Percentiles rank a stretch among this genome's conserved stretches.
phyloP scores from a whole-genome alignment of 495 filamentous ascomycete species.

The Aspergillus conjunctus region DNA sequence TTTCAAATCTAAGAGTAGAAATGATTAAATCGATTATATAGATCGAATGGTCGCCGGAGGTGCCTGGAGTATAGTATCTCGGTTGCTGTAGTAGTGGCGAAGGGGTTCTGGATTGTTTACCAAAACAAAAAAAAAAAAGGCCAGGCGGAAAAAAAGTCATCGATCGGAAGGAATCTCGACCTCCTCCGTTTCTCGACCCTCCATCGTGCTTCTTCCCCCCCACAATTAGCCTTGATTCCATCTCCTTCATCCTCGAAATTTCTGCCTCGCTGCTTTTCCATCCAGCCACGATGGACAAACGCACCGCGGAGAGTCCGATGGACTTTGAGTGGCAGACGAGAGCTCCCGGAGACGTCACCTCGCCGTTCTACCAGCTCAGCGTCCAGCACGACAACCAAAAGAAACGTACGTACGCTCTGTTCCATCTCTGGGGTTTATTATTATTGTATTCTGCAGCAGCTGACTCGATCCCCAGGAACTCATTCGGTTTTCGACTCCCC shows the following conservation, averaged over 20 bases:
- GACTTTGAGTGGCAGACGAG: constrained; percentile 66
- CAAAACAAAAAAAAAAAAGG: constrained; percentile 20
- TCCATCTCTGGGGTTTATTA: not conserved
- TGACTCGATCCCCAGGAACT: constrained; percentile 40
- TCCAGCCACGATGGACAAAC: constrained; percentile 39
- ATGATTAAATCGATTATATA: no score
- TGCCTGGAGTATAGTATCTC: not conserved
- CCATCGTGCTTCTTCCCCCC: constrained; percentile 2
- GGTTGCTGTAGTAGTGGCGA: constrained; percentile 12
- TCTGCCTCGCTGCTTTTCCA: constrained; percentile 12
- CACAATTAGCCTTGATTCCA: not conserved
- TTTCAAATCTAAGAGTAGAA: no score
- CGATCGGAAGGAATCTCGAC: constrained; percentile 7
- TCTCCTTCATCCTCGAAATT: constrained; percentile 4
- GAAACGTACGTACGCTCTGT: constrained; percentile 57
- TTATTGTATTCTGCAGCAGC: constrained; percentile 9
- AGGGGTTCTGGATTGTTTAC: constrained; percentile 29
- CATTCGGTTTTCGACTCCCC: constrained; percentile 57
- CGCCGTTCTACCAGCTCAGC: constrained; percentile 59
- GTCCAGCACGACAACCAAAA: constrained; percentile 46
- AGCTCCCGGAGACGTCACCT: constrained; percentile 58
- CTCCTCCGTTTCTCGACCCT: not conserved
- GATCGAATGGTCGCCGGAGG: not conserved
- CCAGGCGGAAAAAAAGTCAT: constrained; percentile 22
- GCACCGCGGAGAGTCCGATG: constrained; percentile 64